Conservation (phyloP, 306 rosid genomes). For the Fragaria ananassa region DNA sequence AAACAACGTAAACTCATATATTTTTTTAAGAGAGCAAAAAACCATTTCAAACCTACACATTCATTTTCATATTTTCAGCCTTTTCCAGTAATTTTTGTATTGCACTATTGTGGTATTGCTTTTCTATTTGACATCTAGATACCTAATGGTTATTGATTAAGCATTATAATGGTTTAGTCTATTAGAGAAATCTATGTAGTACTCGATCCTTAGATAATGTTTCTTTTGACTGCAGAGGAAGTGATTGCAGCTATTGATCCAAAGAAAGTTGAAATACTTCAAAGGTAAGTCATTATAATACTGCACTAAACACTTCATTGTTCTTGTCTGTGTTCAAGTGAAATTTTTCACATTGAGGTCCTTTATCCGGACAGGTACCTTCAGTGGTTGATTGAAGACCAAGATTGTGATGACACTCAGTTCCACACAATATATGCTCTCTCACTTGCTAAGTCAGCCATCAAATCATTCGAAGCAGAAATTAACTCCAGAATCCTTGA, state of each 20-base stretch:
- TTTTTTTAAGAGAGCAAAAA: neutral
- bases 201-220: slow-evolving; percentile 11
- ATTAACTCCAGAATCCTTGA: slow-evolving; percentile 37
- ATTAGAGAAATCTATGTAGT: slow-evolving; percentile 15
- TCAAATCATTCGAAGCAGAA: slow-evolving; percentile 59
- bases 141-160: slow-evolving; percentile 6
- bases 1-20: neutral
- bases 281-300: slow-evolving; percentile 51
- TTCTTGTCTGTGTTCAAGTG: neutral
- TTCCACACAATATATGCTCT: slow-evolving; percentile 90
- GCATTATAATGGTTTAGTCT: slow-evolving; percentile 12
- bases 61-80: neutral
- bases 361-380: slow-evolving; percentile 59
- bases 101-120: neutral
- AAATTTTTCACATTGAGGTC: slow-evolving; percentile 13
- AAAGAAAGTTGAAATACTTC: slow-evolving; percentile 85
- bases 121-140: neutral
- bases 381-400: slow-evolving; percentile 96
- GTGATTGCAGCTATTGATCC: slow-evolving; percentile 84
- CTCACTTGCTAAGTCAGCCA: slow-evolving; percentile 86
- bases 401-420: slow-evolving; percentile 65
- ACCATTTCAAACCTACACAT: neutral
- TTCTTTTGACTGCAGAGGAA: slow-evolving; percentile 55
- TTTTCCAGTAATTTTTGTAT: neutral
- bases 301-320: neutral